These are phyloP conservation scores for Colletotrichum sp. DNA, from an alignment of 2,329 filamentous ascomycete species.

Conservation along the genomic window DNA sequence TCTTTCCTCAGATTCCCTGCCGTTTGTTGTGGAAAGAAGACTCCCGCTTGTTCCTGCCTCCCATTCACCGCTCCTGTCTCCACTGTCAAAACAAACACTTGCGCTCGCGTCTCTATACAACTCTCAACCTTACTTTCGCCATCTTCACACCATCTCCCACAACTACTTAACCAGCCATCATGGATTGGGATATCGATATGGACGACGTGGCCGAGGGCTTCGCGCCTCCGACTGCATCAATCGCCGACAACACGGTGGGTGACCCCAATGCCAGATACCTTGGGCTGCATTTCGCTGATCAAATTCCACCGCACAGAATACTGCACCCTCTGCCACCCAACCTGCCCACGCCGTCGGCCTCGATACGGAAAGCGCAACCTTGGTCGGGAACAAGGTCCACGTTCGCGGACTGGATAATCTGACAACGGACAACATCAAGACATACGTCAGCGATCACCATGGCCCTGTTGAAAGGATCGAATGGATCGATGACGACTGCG, in stretches of 20 bases:
- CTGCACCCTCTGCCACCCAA: neutral
- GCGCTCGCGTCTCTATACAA: neutral
- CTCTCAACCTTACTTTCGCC: neutral
- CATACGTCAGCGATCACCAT: slow-evolving; percentile 75
- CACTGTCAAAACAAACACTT: neutral
- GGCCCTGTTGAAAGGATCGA: slow-evolving; percentile 69
- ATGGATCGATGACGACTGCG: slow-evolving; percentile 94
- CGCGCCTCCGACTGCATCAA: neutral
- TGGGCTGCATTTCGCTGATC: neutral
- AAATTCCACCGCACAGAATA: neutral
- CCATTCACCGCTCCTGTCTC: neutral
- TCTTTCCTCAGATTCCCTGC: neutral
- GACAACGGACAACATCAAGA: slow-evolving; percentile 79
- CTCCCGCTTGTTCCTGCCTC: neutral
- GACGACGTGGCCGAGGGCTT: slow-evolving; percentile 57
- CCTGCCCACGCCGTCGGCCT: neutral
- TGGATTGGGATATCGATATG: slow-evolving; percentile 78
- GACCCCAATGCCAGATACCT: neutral
- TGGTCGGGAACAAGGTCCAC: slow-evolving; percentile 69
- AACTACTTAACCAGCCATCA: slow-evolving; percentile 33
- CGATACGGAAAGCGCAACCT: neutral
- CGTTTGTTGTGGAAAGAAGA: neutral
- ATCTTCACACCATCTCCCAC: slow-evolving; percentile 12
- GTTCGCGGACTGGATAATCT: slow-evolving; percentile 83
- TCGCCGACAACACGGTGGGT: neutral